Conservation (phyloP, 495 filamentous ascomycete species). For the Penicillium crystallinum region DNA sequence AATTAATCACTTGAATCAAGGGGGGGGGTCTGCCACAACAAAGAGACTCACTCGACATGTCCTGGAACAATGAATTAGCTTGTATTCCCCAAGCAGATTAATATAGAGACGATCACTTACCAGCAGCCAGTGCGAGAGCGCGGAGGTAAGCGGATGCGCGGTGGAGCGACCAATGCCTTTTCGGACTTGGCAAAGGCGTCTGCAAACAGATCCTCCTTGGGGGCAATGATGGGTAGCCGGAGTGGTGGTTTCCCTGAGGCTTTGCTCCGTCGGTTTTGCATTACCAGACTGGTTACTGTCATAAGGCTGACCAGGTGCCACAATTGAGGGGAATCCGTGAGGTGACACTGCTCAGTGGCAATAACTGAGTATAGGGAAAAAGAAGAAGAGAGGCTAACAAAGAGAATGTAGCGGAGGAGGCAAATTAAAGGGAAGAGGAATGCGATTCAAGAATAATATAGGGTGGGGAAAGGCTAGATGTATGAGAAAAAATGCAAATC, state of each 20-base stretch:
- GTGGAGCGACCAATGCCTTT: constrained; percentile 29
- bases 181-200: constrained; percentile 14
- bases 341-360: neutral
- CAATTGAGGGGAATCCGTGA: neutral
- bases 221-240: constrained; percentile 45
- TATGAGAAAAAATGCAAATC: constrained; percentile 7
- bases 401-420: neutral
- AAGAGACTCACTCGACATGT: constrained; percentile 44
- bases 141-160: constrained; percentile 47
- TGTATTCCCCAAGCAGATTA: neutral
- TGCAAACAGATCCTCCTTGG: constrained; percentile 37
- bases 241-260: constrained; percentile 33
- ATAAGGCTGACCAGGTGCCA: constrained; percentile 22
- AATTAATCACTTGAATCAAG: constrained; percentile 5
- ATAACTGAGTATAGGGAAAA: constrained; percentile 6
- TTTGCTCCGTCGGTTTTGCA: constrained; percentile 32
- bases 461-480: constrained; percentile 1
- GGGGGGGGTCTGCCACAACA: neutral
- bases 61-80: constrained; percentile 25
- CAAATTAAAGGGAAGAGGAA: constrained; percentile 5
- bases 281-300: constrained; percentile 34
- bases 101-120: constrained; percentile 30
- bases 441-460: neutral
- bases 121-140: constrained; percentile 51
- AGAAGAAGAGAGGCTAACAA: neutral